Evolutionary conservation across 495 filamentous ascomycete genomes (phyloP), one percentile per base, ranked within the genome.

Genomic region (Aspergillus heteromorphus): DNA sequence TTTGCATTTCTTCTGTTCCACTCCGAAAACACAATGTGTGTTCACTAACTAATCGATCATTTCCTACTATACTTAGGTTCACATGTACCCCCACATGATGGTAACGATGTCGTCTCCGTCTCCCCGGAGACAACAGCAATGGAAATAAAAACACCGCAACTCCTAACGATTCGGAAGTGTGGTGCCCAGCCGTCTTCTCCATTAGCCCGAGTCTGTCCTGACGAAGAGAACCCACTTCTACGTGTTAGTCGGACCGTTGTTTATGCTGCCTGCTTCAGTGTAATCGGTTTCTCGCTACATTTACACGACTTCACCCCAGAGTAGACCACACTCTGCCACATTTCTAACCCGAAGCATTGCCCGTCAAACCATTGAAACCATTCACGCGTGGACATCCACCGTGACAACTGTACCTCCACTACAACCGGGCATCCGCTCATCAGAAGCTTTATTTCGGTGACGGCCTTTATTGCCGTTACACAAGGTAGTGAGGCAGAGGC

Each of bases 291-390:
- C 21, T 66, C 71, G 17, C 77, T 65, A 69, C 72, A 73, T 40
- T 85, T 83, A n/a, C 84, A 71, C 0, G 84, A 83, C 0, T n/a
- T 84, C 83, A 0, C 83, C 83, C 47, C 78, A 80, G n/a, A n/a
- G n/a, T n/a, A n/a, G n/a, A n/a, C n/a, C 18, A 66, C 40, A 5
- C 55, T 53, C 10, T 65, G 65, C 50, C 70, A 63, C 17, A 67
- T 67, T 27, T 71, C 68, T 0, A 68, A 68, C 11, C 59, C 60
- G n/a, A n/a, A n/a, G n/a, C n/a, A n/a, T n/a, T n/a, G n/a, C n/a
- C n/a, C n/a, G n/a, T n/a, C n/a, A n/a, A n/a, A n/a, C n/a, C n/a
- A n/a, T n/a, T n/a, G n/a, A n/a, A n/a, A n/a, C n/a, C n/a, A n/a
- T n/a, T n/a, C n/a, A 68, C 14, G 58, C 27, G 29, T 62, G 68